Base-by-base conservation (phyloP, 1,284 basidiomycete genomes). In the Fomitopsis betulina region DNA sequence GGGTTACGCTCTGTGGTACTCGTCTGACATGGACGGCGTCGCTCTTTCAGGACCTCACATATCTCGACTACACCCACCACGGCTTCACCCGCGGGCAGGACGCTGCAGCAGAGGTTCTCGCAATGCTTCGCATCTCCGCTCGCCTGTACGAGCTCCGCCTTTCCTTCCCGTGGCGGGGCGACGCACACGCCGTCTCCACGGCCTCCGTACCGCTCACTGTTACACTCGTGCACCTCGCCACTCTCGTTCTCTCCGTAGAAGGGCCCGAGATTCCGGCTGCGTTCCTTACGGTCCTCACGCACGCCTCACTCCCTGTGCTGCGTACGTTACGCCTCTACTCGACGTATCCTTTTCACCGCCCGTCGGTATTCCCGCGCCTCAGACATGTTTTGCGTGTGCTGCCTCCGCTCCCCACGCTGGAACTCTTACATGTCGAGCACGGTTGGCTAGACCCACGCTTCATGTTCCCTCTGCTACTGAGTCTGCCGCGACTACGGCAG, bases 1-100 rank as follows among this genome's bases (percentile, higher is more conserved):
- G 76, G 19, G 75, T 80, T 42, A 81, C 79, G 1, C 59, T 89
- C n/a, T 80, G 85, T 58, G 87, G 87, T 3, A 78, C 88, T 53
- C 78, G 84, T 55, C 67, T 89, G 40, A 70, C 76, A 7, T 87
- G 86, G 85, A 68, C 79, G 5, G 80, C 85, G 21, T 78, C 78
- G 2, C 71, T 89, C 43, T 87, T 85, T 64, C 73, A 73, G 53
- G 84, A 84, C 66, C 73, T 89, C 50, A 80, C 77, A 4, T 81
- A 73, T 64, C 76, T 89, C 40, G 83, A 89, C 68, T 89, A 73
- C 60, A 71, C 69, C 3, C 72, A 73, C 63, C 72, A 73, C 56
- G 70, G 69, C n/a, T 72, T 73, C 63, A 72, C 70, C 17, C 66
- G 66, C n/a, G 70, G 69, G 25, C 61, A 63, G 50, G 69, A 71